Base-by-base conservation (phyloP, 805 yeast genomes). In the Isabelozyma pseudorhagii region DNA sequence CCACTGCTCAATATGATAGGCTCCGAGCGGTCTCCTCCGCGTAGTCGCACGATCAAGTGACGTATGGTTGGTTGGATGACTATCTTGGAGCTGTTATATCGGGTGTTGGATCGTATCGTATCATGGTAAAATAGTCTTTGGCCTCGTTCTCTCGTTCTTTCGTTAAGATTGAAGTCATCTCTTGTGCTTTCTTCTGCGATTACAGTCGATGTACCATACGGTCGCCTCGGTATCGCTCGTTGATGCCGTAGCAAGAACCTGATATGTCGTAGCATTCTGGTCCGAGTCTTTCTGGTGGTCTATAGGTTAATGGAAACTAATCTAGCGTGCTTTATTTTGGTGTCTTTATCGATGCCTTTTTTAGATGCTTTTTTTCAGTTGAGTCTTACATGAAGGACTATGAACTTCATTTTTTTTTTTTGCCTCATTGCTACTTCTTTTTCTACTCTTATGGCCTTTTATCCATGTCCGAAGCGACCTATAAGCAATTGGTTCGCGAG, bases 401-500 rank as follows among this genome's bases (percentile, higher is more conserved):
- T 31, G 36, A 31, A 31, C 36, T 31, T 31, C n/a, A 3, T 31
- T 31, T 31, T 31, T 29, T 10, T 31, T 10, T 13, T 31, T 31
- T 8, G 36, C 36, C 25, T 21, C 25, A 21, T 21, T 31, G 36
- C 36, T 13, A 10, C 36, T 31, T 31, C n/a, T 31, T 9, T 31
- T 31, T 13, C n/a, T 31, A 6, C 10, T 31, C n/a, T 10, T 31
- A 31, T 31, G 36, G 36, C n/a, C 25, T 6, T 21, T 38, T 11
- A 38, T 29, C 14, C 25, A 55, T 55, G 58, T 51, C 58, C n/a
- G 49, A 51, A n/a, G 18, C 42, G 8, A 51, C 50, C 25, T 57
- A 57, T 44, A 48, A 44, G 11, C 52, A 50, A 42, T 46, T 59
- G 40, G 47, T 57, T n/a, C 44, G 41, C 28, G 39, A 43, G 11